Evolutionary conservation across 2,329 filamentous ascomycete genomes (phyloP).

Genomic region (Hypomyces perniciosus): DNA sequence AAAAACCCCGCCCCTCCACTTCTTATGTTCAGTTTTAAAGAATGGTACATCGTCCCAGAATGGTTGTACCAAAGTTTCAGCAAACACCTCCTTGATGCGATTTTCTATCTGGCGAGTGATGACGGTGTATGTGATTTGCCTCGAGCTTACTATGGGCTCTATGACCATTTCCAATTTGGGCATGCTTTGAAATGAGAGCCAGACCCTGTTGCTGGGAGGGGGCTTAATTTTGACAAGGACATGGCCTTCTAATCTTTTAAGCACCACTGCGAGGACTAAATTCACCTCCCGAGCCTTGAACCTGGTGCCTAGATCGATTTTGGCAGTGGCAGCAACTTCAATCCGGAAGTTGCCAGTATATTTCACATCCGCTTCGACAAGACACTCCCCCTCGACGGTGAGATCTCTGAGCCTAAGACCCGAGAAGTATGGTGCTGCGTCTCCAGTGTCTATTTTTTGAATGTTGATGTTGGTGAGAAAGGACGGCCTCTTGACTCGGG

Average conservation of each 20-base stretch:
- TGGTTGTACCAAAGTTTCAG: conserved; percentile 83
- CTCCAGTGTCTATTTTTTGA: conserved; percentile 76
- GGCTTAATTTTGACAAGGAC: conserved; percentile 83
- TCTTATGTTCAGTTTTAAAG: conserved; percentile 70
- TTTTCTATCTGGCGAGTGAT: conserved; percentile 93
- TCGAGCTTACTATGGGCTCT: conserved; percentile 88
- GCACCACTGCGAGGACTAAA: conserved; percentile 75
- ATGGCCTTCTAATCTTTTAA: conserved; percentile 83
- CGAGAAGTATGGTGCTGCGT: conserved; percentile 80
- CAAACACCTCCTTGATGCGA: conserved; percentile 86
- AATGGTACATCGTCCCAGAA: conserved; percentile 98
- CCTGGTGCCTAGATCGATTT: conserved; percentile 79
- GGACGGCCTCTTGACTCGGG: conserved; percentile 82
- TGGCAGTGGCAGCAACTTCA: conserved; percentile 86
- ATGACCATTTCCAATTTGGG: conserved; percentile 92
- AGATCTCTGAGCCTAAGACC: conserved; percentile 84
- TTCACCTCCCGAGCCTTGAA: conserved; percentile 91
- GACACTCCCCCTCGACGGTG: conserved; percentile 84
- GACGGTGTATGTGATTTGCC: conserved; percentile 90
- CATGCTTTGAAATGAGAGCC: conserved; percentile 91
- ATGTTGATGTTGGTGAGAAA: conserved; percentile 85
- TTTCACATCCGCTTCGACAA: conserved; percentile 77
- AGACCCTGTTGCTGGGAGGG: conserved; percentile 90
- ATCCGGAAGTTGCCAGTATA: conserved; percentile 87
- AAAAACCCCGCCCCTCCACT: conserved; percentile 81